A percentile compares a stretch with the other conserved stretches of the same genome.
phyloP scores from a whole-genome alignment of 768 basidiomycete genomes.

The Naematelia encephala region DNA sequence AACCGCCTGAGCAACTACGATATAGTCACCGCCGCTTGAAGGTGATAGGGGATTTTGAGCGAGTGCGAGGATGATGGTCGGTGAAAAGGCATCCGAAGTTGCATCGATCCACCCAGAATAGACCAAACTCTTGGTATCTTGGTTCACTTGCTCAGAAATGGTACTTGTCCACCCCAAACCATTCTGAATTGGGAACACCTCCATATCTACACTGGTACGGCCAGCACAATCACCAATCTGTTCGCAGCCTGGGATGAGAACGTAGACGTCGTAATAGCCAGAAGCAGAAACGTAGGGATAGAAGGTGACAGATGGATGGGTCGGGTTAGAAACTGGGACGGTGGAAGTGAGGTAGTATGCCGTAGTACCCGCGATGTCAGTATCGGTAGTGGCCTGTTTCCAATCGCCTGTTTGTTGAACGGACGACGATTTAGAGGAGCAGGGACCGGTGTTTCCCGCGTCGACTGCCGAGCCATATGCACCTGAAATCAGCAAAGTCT shows the following conservation, averaged over 20 bases:
- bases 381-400: conserved; percentile 63
- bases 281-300: conserved; percentile 85
- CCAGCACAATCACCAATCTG: conserved; percentile 72
- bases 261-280: conserved; percentile 77
- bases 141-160: conserved; percentile 67
- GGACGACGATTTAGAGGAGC: conserved; percentile 71
- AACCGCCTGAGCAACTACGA: conserved; percentile 81
- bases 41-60: conserved; percentile 63
- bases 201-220: conserved; percentile 77
- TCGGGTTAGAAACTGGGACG: conserved; percentile 59
- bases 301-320: conserved; percentile 81
- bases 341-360: conserved; percentile 69
- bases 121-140: conserved; percentile 62
- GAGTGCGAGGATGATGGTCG: conserved; percentile 71
- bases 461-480: conserved; percentile 76
- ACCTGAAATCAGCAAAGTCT: conserved; percentile 28
- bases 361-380: conserved; percentile 73
- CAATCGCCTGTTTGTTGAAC: conserved; percentile 67
- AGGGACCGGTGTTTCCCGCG: conserved; percentile 63
- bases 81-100: conserved; percentile 62
- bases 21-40: conserved; percentile 66
- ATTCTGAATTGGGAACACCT: conserved; percentile 72
- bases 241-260: conserved; percentile 82
- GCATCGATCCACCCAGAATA: conserved; percentile 84
- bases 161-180: conserved; percentile 65